Evolutionary conservation across 768 basidiomycete species (phyloP), one percentile per base, ranked within the genome.

Genomic region (Porpolomopsis calyptriformis): DNA sequence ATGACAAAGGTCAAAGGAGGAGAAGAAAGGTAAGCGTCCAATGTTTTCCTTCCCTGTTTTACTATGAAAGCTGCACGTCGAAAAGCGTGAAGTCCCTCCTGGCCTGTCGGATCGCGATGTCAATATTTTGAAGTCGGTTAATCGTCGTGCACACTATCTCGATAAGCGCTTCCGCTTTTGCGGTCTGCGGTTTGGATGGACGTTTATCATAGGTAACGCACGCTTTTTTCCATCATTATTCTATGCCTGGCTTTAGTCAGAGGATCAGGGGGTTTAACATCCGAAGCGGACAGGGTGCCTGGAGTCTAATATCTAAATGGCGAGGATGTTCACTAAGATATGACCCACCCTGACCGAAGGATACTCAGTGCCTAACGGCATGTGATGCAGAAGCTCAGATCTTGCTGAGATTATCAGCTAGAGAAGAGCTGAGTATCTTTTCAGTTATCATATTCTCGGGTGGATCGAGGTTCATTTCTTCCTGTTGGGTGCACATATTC

Each of bases 181-280:
- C 49, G 89, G 92, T 8, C 58, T 93, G 44, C 77, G 78, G 10
- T 90, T 94, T 49, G 92, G 92, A 0, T 92, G 83, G 82, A 77
- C 87, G 1, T 85, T 89, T 64, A 60, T 87, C 55, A 83, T 91
- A 58, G 82, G 52, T 47, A 26, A 22, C 4, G 11, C 23, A 39
- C 22, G 5, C 12, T 22, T 11, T 14, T 39, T 39, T 22, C 11
- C 4, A 19, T 5, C 3, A n/a, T 4, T 23, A 10, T 12, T 39
- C n/a, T n/a, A 5, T 39, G 8, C 36, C 8, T 12, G 16, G 36
- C 20, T 6, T 38, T 38, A 6, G 7, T 7, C 14, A 14, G 4
- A 18, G 4, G 12, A 34, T 11, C 33, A 34, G 33, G 18, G 18
- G 14, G 4, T 34, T 34, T 11, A 3, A 4, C n/a, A n/a, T n/a